Evolutionary conservation across 2,329 filamentous ascomycete genomes (phyloP).

Genomic region (Trichoderma sp.): DNA sequence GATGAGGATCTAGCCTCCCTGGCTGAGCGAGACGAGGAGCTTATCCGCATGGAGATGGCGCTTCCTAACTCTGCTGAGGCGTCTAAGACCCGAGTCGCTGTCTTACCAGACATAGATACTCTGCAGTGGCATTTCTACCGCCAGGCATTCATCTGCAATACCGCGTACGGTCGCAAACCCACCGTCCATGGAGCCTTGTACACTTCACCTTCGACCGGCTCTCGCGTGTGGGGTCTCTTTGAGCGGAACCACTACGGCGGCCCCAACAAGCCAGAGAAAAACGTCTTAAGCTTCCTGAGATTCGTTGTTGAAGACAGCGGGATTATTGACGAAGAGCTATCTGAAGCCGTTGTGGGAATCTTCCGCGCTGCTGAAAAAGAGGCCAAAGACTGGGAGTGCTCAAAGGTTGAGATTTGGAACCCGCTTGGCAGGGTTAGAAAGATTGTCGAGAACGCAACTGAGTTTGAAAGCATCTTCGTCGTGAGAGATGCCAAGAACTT

Average conservation of each 20-base stretch:
- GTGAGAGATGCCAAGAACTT: conserved; percentile 69
- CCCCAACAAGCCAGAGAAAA: conserved; percentile 58
- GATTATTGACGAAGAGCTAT: conserved; percentile 49
- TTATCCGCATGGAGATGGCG: conserved; percentile 60
- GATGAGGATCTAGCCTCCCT: conserved; percentile 64
- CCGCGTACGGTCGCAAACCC: conserved; percentile 62
- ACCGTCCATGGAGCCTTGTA: conserved; percentile 72
- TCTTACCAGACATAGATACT: conserved; percentile 41
- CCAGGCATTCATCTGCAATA: conserved; percentile 74
- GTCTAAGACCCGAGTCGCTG: conserved; percentile 40
- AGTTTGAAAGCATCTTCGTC: conserved; percentile 55
- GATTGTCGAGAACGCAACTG: conserved; percentile 50
- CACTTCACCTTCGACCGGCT: conserved; percentile 49
- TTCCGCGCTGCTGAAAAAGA: conserved; percentile 69
- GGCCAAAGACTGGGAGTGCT: conserved; percentile 72
- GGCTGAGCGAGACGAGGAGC: conserved; percentile 65
- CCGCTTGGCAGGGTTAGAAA: conserved; percentile 60
- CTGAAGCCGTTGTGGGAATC: conserved; percentile 62
- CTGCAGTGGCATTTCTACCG: conserved; percentile 68
- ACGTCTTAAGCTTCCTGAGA: conserved; percentile 71
- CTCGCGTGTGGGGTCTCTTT: conserved; percentile 76
- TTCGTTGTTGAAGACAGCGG: conserved; percentile 65
- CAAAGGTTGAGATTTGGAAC: conserved; percentile 81
- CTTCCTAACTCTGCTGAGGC: conserved; percentile 30
- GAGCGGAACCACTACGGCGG: conserved; percentile 66